A percentile compares a stretch with the other conserved stretches of the same genome.
phyloP scores from a whole-genome alignment of 1,139 yeast species.

The Blastobotrys malaysiensis region DNA sequence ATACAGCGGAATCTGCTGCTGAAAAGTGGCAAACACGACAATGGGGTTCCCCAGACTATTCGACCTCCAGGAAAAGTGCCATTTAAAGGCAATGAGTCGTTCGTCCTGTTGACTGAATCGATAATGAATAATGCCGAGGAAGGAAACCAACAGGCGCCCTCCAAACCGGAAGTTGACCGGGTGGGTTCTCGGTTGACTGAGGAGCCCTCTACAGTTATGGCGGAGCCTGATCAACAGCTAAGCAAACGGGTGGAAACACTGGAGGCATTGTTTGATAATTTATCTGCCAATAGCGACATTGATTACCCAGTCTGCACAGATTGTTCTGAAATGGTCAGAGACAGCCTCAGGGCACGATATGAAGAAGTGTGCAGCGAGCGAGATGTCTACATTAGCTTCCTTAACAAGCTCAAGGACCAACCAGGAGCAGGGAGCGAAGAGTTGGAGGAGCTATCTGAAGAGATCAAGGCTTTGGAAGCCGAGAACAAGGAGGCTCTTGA shows the following conservation, averaged over 20 bases:
- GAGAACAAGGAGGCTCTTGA: slow-evolving; percentile 25
- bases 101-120: slow-evolving; percentile 39
- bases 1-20: slow-evolving; percentile 47
- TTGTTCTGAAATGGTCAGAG: slow-evolving; percentile 65
- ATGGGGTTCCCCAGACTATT: not conserved
- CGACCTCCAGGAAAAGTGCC: not conserved
- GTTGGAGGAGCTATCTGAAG: slow-evolving; percentile 39
- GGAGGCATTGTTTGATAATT: slow-evolving; percentile 59
- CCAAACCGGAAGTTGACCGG: slow-evolving; percentile 6
- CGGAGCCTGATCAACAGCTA: slow-evolving; percentile 4
- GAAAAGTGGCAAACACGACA: not conserved
- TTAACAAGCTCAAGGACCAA: slow-evolving; percentile 61
- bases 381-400: slow-evolving; percentile 67
- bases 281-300: slow-evolving; percentile 66
- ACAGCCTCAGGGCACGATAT: slow-evolving; percentile 63
- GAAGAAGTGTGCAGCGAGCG: slow-evolving; percentile 74
- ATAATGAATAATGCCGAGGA: slow-evolving; percentile 15
- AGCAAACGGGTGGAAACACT: slow-evolving; percentile 41
- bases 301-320: slow-evolving; percentile 87
- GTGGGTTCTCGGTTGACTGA: not conserved
- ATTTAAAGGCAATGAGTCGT: slow-evolving; percentile 31
- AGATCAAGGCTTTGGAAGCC: slow-evolving; percentile 34
- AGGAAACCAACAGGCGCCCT: slow-evolving; percentile 2
- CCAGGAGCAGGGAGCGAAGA: slow-evolving; percentile 43
- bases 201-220: slow-evolving; percentile 1